Base-by-base conservation (phyloP, 1,284 basidiomycete species). In the Agroathelia rolfsii region DNA sequence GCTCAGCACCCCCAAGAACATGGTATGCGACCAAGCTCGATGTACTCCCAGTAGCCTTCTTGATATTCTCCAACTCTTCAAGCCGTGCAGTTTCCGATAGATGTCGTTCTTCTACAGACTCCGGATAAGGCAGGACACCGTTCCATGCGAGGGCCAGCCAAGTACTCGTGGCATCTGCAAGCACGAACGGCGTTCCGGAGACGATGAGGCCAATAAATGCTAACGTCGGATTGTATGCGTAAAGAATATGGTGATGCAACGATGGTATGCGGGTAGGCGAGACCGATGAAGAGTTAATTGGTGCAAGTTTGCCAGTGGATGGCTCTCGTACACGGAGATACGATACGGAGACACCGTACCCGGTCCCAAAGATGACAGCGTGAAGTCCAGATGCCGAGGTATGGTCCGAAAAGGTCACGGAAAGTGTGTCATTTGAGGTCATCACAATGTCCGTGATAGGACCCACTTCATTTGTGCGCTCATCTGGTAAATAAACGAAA, bases 211-310 rank as follows among this genome's bases (percentile, higher is more conserved):
- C 62, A 20, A 61, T 51, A 46, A 69, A 67, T 4, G 60, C 64
- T 2, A 69, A 49, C 1, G 59, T 49, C 2, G 65, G 56, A 33
- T 62, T 67, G 29, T 48, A 44, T 2, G 63, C 59, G 34, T 68
- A 66, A 7, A 70, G 35, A n/a, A 62, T 55, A 28, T 67, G 56
- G 9, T 55, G 49, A 40, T 66, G 58, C 17, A 68, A 52, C 3
- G 42, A 52, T 1, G 64, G 65, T 4, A 70, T 47, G 16, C 62
- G 58, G 15, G 41, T 42, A 9, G 58, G 60, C 8, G 32, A 35
- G 12, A 50, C 40, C 12, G 39, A 37, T 20, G 40, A 41, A 7
- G 35, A 20, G 2, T 47, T 48, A 14, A 58, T 43, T 15, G 40
- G 45, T 12, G 37, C 32, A 3, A 49, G 34, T 2, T 10, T 17